Evolutionary conservation across 2,329 filamentous ascomycete species (phyloP).

Genomic region (Cercospora nicotianae): DNA sequence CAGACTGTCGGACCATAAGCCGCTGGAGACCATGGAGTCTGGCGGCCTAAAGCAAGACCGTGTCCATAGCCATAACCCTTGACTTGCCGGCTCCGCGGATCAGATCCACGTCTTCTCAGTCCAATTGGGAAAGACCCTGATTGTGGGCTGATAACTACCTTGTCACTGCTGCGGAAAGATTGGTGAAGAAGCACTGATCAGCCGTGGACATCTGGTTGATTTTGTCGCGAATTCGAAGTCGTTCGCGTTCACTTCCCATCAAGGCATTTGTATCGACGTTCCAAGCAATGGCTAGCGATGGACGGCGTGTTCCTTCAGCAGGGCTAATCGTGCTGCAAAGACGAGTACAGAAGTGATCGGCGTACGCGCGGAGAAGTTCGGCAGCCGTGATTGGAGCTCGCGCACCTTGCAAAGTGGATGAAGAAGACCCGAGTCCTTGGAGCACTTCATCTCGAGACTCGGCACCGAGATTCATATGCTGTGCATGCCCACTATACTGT

Average conservation of each 20-base stretch:
- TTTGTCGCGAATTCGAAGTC: background rate
- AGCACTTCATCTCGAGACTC: constrained; percentile 4
- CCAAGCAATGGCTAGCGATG: constrained; percentile 1
- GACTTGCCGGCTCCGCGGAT: background rate
- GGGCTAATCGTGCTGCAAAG: constrained; percentile 6
- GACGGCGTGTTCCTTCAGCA: background rate
- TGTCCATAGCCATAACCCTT: background rate
- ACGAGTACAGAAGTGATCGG: constrained; percentile 9
- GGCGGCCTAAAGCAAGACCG: background rate
- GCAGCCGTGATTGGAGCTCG: constrained; percentile 4
- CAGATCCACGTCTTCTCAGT: background rate
- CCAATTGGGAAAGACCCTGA: background rate
- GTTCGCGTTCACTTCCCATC: background rate
- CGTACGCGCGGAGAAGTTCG: background rate
- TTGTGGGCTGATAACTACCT: background rate
- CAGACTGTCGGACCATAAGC: background rate
- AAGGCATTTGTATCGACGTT: background rate
- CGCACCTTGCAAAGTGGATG: constrained; percentile 10
- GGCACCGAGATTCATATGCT: constrained; percentile 7
- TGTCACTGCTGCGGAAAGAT: background rate
- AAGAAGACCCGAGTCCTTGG: constrained; percentile 8
- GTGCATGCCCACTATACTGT: constrained; percentile 3
- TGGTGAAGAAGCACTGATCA: background rate
- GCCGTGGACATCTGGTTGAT: background rate
- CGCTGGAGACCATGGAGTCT: background rate